Conservation (phyloP, 139 green algal genomes). For the Dunaliella primolecta region DNA sequence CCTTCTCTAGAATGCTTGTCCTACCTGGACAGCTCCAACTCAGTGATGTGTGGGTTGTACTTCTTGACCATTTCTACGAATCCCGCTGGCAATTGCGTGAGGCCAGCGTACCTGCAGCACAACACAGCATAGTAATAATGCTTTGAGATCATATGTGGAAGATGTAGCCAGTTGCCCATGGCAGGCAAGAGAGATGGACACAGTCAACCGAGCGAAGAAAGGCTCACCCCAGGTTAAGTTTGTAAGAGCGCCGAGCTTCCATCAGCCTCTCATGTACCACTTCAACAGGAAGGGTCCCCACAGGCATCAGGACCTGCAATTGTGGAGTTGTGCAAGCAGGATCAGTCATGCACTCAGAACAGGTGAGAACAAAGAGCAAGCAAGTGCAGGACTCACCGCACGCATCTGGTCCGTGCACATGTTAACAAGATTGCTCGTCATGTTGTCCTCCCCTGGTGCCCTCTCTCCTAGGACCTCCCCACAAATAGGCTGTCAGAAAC, state of each 20-base stretch:
- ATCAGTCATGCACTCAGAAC: too few relatives aligned
- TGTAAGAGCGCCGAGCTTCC: conserved; percentile 60
- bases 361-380: not conserved
- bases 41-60: conserved; percentile 62
- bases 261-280: conserved; percentile 58
- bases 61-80: conserved; percentile 60
- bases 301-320: conserved; percentile 12
- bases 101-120: conserved; percentile 61
- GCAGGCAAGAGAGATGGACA: too few relatives aligned
- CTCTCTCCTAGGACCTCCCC: too few relatives aligned
- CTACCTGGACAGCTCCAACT: conserved; percentile 76
- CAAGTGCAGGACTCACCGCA: not conserved
- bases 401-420: not conserved
- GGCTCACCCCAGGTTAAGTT: conserved; percentile 67
- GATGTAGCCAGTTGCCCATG: too few relatives aligned
- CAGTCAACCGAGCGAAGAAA: too few relatives aligned
- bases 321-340: too few relatives aligned
- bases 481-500: too few relatives aligned
- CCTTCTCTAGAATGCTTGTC: too few relatives aligned
- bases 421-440: not conserved
- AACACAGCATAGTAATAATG: too few relatives aligned
- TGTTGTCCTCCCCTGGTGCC: too few relatives aligned
- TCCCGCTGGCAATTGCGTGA: conserved; percentile 46
- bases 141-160: too few relatives aligned
- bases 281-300: conserved; percentile 26